Base-by-base conservation (phyloP, 1,284 basidiomycete genomes). In the Cronartium quercuum region DNA sequence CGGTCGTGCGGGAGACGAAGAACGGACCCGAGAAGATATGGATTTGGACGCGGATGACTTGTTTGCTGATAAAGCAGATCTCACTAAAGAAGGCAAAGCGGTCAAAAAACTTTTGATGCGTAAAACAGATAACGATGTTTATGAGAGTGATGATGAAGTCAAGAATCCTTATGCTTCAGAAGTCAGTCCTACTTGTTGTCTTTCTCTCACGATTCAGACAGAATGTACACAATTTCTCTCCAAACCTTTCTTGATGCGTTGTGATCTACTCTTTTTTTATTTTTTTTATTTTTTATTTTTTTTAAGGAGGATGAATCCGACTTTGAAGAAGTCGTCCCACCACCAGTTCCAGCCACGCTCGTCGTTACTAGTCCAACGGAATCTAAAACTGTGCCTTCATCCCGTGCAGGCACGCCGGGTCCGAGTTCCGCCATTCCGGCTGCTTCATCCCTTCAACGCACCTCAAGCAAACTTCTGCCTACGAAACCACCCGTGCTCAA, bases 51-150 rank as follows among this genome's bases (percentile, higher is more conserved):
- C 64, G 29, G 71, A 75, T 60, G 55, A 62, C 41, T 44, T 66
- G 37, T 58, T 61, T 44, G 71, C 41, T 24, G 71, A 75, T 42
- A 63, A 64, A 62, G 57, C 35, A 47, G 71, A 75, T 55, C 64
- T 75, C 9, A 75, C 71, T n/a, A 75, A 75, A 51, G 71, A 75
- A 75, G 71, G 71, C 24, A 75, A 61, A 29, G 71, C 71, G 13
- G 71, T 75, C 29, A 75, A 75, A 29, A 75, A 75, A 63, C 41
- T 75, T 0, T 47, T 75, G 42, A 75, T 75, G 71, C 64, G 71
- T 13, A 75, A 75, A 63, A 63, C 51, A 9, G 71, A 75, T 12
- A 65, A 75, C 44, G 47, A 75, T 44, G 55, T 75, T 47, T 75
- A 75, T 41, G 65, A 61, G 18, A 75, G 71, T 55, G 64, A 66